Conservation (phyloP, 192 early-diverging fungal species). For the Rhizophagus prolifer region DNA sequence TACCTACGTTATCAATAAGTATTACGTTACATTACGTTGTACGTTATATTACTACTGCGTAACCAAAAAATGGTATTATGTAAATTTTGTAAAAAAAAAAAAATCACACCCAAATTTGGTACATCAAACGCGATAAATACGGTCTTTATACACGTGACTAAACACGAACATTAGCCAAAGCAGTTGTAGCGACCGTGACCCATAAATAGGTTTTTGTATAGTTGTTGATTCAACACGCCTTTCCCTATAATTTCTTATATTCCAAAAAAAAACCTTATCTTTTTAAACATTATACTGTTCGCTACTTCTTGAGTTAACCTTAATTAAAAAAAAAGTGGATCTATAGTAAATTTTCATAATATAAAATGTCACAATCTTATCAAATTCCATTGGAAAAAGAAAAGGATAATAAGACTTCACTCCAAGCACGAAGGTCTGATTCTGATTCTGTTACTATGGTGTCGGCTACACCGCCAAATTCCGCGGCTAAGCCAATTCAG, state of each 20-base stretch:
- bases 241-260: not conserved
- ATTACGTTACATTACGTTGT: no score
- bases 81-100: no score
- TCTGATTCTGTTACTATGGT: not conserved
- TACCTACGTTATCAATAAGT: slow-evolving; percentile 19
- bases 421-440: not conserved
- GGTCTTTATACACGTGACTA: not conserved
- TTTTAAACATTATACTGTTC: not conserved
- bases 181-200: not conserved
- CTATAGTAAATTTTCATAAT: not conserved
- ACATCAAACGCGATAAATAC: slow-evolving; percentile 21
- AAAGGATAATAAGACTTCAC: not conserved
- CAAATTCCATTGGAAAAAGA: not conserved
- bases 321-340: no score
- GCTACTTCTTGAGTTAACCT: no score
- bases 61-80: no score
- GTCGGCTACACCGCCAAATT: not conserved
- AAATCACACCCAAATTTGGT: not conserved
- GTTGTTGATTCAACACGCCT: not conserved
- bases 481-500: not conserved
- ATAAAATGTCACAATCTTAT: slow-evolving; percentile 7
- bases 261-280: no score
- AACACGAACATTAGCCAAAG: not conserved
- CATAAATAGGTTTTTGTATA: not conserved
- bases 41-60: no score